phyloP scores from a whole-genome alignment of 495 filamentous ascomycete genomes.

The Hypoxylon intermedium region DNA sequence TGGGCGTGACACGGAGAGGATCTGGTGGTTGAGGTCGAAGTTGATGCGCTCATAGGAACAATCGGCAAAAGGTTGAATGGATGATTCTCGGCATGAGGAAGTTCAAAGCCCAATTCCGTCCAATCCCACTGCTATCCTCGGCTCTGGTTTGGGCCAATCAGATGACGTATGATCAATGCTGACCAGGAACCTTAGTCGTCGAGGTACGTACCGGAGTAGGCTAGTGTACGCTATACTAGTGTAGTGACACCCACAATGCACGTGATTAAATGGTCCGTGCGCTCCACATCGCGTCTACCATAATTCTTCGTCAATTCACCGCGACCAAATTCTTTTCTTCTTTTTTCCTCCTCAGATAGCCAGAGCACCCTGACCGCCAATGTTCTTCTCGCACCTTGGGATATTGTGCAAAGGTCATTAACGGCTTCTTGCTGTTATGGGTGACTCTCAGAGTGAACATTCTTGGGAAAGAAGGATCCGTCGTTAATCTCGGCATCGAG shows the following conservation, averaged over 20 bases:
- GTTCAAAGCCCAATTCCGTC: conserved; percentile 14
- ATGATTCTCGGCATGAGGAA: too few species aligned
- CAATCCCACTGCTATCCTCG: conserved; percentile 36
- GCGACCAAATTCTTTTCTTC: conserved; percentile 22
- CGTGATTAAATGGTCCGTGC: conserved; percentile 38
- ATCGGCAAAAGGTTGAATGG: conserved; percentile 25
- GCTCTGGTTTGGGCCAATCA: conserved; percentile 28
- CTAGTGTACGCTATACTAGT: too few species aligned
- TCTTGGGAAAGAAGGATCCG: conserved; percentile 58
- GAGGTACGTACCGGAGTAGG: conserved; percentile 13
- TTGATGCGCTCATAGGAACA: conserved; percentile 26
- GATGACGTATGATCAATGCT: conserved; percentile 15
- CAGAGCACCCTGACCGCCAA: conserved; percentile 51
- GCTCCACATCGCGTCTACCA: conserved; percentile 1
- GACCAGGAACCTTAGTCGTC: conserved; percentile 21
- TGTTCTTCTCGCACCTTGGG: conserved; percentile 40
- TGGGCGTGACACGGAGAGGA: too few species aligned
- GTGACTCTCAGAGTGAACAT: conserved; percentile 53
- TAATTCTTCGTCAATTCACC: conserved; percentile 21
- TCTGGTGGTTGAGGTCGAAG: conserved; percentile 1
- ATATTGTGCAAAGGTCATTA: conserved; percentile 46
- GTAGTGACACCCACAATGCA: too few species aligned
- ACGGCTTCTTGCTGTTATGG: conserved; percentile 51
- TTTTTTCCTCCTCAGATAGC: conserved; percentile 58
- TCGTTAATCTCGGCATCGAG: conserved; percentile 66